Percentiles rank a stretch among this genome's conserved stretches.
Evolutionary conservation across 2,329 filamentous ascomycete genomes (phyloP).

Genomic region (Aureobasidium sp.): DNA sequence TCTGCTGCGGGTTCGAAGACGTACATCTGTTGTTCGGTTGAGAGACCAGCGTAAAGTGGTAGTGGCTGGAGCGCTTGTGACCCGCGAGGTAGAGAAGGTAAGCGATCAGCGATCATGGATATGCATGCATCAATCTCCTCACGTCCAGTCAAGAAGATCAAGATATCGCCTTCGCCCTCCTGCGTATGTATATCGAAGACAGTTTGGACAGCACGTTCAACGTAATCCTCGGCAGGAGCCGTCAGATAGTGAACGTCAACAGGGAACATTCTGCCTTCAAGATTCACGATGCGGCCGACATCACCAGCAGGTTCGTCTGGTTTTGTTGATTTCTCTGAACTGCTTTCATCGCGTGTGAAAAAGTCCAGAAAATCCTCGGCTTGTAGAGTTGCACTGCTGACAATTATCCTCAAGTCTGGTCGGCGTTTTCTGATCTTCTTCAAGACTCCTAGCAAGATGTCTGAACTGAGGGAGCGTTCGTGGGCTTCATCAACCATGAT

Average conservation of each 20-base stretch:
- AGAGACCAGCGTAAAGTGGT: slow-evolving; percentile 81
- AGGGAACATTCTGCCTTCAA: slow-evolving; percentile 82
- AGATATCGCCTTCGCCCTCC: slow-evolving; percentile 75
- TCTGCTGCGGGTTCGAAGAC: slow-evolving; percentile 79
- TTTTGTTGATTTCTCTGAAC: background rate
- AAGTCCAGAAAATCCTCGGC: slow-evolving; percentile 79
- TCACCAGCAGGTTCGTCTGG: slow-evolving; percentile 21
- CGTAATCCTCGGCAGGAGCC: slow-evolving; percentile 72
- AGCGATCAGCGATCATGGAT: slow-evolving; percentile 68
- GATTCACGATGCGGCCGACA: slow-evolving; percentile 61
- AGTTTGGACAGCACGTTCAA: slow-evolving; percentile 72
- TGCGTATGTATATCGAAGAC: slow-evolving; percentile 80
- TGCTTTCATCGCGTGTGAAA: slow-evolving; percentile 48
- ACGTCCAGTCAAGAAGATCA: slow-evolving; percentile 84
- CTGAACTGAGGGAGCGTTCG: slow-evolving; percentile 85
- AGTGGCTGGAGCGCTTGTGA: slow-evolving; percentile 57
- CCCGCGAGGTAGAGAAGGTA: slow-evolving; percentile 52
- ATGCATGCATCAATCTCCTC: slow-evolving; percentile 84
- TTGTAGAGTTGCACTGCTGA: slow-evolving; percentile 90
- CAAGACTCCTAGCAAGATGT: slow-evolving; percentile 78
- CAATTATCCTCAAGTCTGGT: slow-evolving; percentile 73
- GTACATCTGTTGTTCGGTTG: slow-evolving; percentile 88
- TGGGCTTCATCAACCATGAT: slow-evolving; percentile 99
- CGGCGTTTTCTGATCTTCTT: slow-evolving; percentile 82
- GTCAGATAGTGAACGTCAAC: slow-evolving; percentile 81